Evolutionary conservation across 257 asterid genomes (phyloP), one percentile per base, ranked within the genome.

Genomic region (Cinchona pubescens): DNA sequence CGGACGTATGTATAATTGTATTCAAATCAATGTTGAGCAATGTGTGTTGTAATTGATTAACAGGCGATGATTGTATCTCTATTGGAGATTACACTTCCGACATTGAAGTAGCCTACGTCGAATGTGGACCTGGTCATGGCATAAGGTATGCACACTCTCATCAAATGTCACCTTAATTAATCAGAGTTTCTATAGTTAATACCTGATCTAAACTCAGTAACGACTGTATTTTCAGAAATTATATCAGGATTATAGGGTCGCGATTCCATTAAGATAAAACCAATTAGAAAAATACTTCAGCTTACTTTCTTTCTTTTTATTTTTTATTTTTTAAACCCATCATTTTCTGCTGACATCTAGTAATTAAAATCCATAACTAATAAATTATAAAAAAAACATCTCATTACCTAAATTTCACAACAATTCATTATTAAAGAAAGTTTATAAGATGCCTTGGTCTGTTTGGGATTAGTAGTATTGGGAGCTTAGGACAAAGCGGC

Each of bases 121-220:
- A 68, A 23, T 91, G 98, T 72, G 94, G 95, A 76, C 93, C 93
- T 67, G 98, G 97, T 69, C 96, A 93, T 82, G 98, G 98, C 72
- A 88, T 91, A 3, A 91, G 98, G 97, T 89, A 65, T 67, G 37
- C 7, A 40, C 21, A 23, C 27, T 37, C 58, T 4, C 9, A 4
- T 19, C 1, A 51, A 19, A 51, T 51, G 25, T 56, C 23, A 5
- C 27, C 16, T 69, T 34, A 14, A 42, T 21, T 51, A 19, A 51
- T 51, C 9, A 51, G 25, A 4, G 9, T 51, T 49, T 13, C 13
- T 45, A 38, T 45, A 3, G 18, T 2, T 15, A 12, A 45, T 45
- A 45, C 49, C 18, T 12, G 0, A 45, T 45, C 16, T 45, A 45
- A 45, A 45, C 11, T 45, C 3, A 45, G 15, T 12, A 45, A 45